These are phyloP conservation scores for Aspergillus ibericus DNA, from an alignment of 2,329 filamentous ascomycete genomes.

Conservation along the genomic window DNA sequence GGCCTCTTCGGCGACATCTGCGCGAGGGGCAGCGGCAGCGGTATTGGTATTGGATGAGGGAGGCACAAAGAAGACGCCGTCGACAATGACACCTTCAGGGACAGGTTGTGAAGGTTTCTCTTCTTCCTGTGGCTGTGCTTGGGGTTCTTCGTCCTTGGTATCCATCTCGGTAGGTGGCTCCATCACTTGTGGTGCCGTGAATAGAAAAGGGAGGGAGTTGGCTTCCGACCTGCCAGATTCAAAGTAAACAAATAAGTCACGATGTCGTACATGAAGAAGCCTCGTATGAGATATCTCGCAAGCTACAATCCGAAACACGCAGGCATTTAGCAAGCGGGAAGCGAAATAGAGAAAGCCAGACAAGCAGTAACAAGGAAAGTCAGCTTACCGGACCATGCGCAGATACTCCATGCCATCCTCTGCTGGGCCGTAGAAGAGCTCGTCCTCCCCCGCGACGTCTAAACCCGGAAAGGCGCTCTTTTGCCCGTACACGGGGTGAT, in stretches of 20 bases:
- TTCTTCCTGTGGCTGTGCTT: neutral
- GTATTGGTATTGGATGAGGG: neutral
- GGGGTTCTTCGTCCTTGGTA: neutral
- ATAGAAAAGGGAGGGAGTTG: constrained; percentile 68
- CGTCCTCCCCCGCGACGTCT: constrained; percentile 50
- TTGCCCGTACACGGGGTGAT: constrained; percentile 69
- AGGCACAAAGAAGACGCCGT: constrained; percentile 9
- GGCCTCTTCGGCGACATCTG: constrained; percentile 25
- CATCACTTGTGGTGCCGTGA: constrained; percentile 59
- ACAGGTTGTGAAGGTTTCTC: neutral
- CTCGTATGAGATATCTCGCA: constrained; percentile 6
- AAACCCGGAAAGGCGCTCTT: constrained; percentile 69
- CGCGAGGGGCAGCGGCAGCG: neutral
- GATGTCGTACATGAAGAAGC: neutral
- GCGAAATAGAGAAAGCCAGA: constrained; percentile 19
- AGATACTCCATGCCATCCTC: constrained; percentile 70
- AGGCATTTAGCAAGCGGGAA: constrained; percentile 24
- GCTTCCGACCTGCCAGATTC: constrained; percentile 66
- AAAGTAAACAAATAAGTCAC: constrained; percentile 14
- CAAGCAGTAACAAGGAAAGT: constrained; percentile 16
- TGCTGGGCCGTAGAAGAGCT: constrained; percentile 67
- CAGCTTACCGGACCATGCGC: constrained; percentile 66
- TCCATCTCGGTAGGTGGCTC: constrained; percentile 8
- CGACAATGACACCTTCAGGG: constrained; percentile 1
- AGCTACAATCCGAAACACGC: constrained; percentile 14